Conservation (phyloP, 768 basidiomycete genomes). For the Auricularia cornea region DNA sequence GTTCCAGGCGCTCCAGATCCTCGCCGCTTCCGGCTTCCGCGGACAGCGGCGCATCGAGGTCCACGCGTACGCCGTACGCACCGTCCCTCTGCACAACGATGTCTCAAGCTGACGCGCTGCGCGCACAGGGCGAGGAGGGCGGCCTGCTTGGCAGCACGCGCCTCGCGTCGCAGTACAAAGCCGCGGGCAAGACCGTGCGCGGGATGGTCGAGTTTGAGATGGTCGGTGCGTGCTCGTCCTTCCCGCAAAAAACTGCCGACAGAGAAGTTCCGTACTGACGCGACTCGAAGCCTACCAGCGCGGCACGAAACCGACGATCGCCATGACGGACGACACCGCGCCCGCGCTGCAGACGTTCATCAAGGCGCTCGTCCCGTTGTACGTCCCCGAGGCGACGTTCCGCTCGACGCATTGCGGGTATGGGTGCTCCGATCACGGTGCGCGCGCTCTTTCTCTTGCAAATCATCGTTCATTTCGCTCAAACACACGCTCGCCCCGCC, state of each 20-base stretch:
- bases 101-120: no score
- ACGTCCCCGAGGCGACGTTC: neutral
- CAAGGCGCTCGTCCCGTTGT: neutral
- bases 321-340: no score
- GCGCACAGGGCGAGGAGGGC: neutral
- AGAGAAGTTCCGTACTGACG: neutral
- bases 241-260: neutral
- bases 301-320: no score
- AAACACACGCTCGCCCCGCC: no score
- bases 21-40: neutral
- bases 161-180: neutral
- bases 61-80: no score
- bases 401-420: neutral
- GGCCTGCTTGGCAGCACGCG: neutral
- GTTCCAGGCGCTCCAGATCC: neutral
- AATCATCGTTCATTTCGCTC: neutral
- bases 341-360: neutral
- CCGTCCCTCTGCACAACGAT: neutral
- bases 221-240: neutral
- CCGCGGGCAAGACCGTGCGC: neutral
- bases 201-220: neutral
- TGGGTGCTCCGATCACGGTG: neutral
- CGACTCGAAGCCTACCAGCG: neutral
- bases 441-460: neutral
- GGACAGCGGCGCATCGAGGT: neutral